Evolutionary conservation across 805 yeast species (phyloP).

Genomic region (Teunomyces stri): DNA sequence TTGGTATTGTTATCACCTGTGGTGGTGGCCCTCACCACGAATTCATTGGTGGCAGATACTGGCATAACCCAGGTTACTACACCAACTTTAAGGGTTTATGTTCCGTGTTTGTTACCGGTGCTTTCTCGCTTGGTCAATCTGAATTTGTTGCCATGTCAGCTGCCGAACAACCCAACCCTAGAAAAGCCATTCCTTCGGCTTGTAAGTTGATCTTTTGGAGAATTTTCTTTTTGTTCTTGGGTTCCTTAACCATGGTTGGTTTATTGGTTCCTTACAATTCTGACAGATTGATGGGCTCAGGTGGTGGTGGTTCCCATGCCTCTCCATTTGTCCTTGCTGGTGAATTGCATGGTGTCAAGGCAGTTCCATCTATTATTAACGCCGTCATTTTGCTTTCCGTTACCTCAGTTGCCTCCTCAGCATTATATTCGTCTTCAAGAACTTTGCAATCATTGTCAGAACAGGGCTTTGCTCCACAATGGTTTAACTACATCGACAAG

Average conservation of each 20-base stretch:
- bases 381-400: constrained; percentile 41
- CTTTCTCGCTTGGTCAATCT: constrained; percentile 40
- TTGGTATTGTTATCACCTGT: constrained; percentile 38
- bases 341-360: constrained; percentile 36
- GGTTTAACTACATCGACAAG: constrained; percentile 40
- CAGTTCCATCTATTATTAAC: constrained; percentile 41
- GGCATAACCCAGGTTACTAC: constrained; percentile 40
- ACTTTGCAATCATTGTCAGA: constrained; percentile 42
- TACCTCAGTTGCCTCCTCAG: constrained; percentile 42
- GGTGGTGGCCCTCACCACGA: constrained; percentile 29
- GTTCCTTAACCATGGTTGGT: constrained; percentile 35
- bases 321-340: constrained; percentile 45
- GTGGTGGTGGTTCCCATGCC: constrained; percentile 32
- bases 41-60: constrained; percentile 40
- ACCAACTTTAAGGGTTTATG: constrained; percentile 41
- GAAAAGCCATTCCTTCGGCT: constrained; percentile 38
- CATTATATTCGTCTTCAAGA: constrained; percentile 43
- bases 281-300: constrained; percentile 23
- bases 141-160: constrained; percentile 40
- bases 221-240: constrained; percentile 37
- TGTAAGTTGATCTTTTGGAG: constrained; percentile 42
- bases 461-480: constrained; percentile 40
- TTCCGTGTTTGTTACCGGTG: constrained; percentile 38
- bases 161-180: constrained; percentile 39
- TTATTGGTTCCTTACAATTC: constrained; percentile 26